phyloP scores from a whole-genome alignment of 1,284 basidiomycete genomes.

The Irpex rosettiformis region DNA sequence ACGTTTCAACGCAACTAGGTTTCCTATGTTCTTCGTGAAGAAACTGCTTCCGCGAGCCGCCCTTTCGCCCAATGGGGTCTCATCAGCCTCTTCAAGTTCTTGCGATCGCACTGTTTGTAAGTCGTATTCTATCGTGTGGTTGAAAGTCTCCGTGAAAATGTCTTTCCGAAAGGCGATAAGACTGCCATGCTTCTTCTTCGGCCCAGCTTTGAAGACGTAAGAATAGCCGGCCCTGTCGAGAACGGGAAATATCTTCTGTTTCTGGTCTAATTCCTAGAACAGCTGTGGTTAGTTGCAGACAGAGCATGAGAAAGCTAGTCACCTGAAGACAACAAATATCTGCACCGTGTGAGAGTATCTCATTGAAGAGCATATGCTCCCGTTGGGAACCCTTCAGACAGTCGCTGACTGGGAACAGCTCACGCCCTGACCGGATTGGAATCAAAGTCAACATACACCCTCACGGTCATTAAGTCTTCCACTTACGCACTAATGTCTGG shows the following conservation, averaged over 20 bases:
- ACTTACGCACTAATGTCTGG: constrained; percentile 74
- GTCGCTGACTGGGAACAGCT: constrained; percentile 81
- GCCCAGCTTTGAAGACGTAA: constrained; percentile 62
- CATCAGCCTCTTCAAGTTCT: constrained; percentile 13
- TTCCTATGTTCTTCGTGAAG: constrained; percentile 80
- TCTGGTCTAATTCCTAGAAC: constrained; percentile 69
- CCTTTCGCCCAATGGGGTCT: constrained; percentile 24
- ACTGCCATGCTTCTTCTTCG: constrained; percentile 78
- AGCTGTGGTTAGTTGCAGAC: background rate
- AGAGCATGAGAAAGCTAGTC: constrained; percentile 12
- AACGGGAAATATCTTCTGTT: constrained; percentile 61
- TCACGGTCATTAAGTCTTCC: constrained; percentile 26
- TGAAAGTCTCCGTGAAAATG: constrained; percentile 44
- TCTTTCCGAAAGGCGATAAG: constrained; percentile 68
- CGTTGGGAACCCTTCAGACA: constrained; percentile 75
- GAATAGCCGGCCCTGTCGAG: constrained; percentile 59
- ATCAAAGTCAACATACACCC: background rate
- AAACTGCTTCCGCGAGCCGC: constrained; percentile 59
- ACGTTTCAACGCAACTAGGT: constrained; percentile 64
- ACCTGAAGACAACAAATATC: constrained; percentile 87
- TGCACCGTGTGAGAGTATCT: constrained; percentile 62
- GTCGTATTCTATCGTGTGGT: constrained; percentile 63
- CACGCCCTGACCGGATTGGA: constrained; percentile 52
- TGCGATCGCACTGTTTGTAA: constrained; percentile 44
- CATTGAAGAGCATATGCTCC: constrained; percentile 71